Base-by-base conservation (phyloP, 2,329 filamentous ascomycete genomes). In the Phyllachora maydis region DNA sequence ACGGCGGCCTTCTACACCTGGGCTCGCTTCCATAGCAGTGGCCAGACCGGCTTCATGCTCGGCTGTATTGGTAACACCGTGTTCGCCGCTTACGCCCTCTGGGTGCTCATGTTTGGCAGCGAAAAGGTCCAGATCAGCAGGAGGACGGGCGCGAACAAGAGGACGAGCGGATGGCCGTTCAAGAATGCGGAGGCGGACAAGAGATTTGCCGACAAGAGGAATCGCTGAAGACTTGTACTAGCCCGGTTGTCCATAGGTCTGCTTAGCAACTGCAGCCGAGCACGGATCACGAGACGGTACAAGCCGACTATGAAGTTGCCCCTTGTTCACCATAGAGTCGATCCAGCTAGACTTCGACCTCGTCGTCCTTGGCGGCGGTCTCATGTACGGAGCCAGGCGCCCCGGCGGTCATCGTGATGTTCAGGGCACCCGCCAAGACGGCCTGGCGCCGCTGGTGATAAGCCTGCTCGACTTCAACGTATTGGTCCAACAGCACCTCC, bases 401-500 rank as follows among this genome's bases (percentile, higher is more conserved):
- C n/a, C n/a, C n/a, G n/a, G n/a, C n/a, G n/a, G n/a, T n/a, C n/a
- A n/a, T n/a, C n/a, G n/a, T n/a, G n/a, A n/a, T n/a, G n/a, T n/a
- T n/a, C n/a, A n/a, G n/a, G n/a, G n/a, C n/a, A n/a, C n/a, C n/a
- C n/a, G n/a, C n/a, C n/a, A 69, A 47, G 4, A 71, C 60, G 4
- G 56, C 54, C 35, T 59, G 49, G 19, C 65, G 57, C 24, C 66
- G 54, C 27, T 59, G 52, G 34, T 69, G 64, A 50, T 71, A 69
- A 41, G 71, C 66, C 16, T 65, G 55, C 42, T 85, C 77, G 36
- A 54, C 59, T 36, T 59, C 47, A 34, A 79, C 59, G 16, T 74
- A 59, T 38, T 81, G 77, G 27, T 78, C 65, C n/a, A 88, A 46
- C 11, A 85, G 46, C 15, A 78, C 59, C 46, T 88, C 77, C 46